Base-by-base conservation (phyloP, 176 grass and related monocot genomes). In the Eremochloa ophiuroides region DNA sequence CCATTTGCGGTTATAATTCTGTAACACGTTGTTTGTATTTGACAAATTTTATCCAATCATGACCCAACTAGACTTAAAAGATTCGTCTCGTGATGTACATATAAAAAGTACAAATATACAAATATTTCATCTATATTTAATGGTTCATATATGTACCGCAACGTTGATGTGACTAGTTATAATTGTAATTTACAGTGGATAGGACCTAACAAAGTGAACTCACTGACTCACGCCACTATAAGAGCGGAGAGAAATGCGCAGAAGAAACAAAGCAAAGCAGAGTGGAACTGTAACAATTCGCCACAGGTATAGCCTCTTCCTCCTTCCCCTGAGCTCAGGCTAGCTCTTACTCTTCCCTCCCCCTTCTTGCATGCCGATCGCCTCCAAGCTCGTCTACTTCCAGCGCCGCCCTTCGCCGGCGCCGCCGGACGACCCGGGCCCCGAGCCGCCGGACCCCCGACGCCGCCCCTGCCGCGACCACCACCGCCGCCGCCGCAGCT, bases 301-400 rank as follows among this genome's bases (percentile, higher is more conserved):
- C 77, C 71, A 56, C 87, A 55, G 12, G 27, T 26, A 3, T 26
- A 3, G 8, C 0, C 44, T 15, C 44, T 4, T 28, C 1, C 82
- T 16, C 2, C 14, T 4, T 22, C 2, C n/a, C 23, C 35, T 20
- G 3, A 16, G 43, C 35, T 13, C 20, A 16, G 17, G 44, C 43
- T 46, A 46, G 9, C 81, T 55, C 15, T 10, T n/a, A n/a, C 14
- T 1, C 16, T 1, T 30, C 29, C 31, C 12, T 0, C 4, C 38
- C 7, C 20, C 14, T 30, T 1, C 14, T 10, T 78, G 73, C 74
- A 90, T 90, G 88, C 79, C 88, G 79, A 90, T 90, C 47, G 88
- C 83, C 79, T 79, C 74, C 74, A 90, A 90, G 84, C 79, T 90
- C 67, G 5, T 90, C 67, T 90, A 83, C 83, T 86, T 90, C 74